Percentiles rank a stretch among this genome's conserved stretches.
phyloP scores from a whole-genome alignment of 495 filamentous ascomycete species.

The Aspergillus sparsus region DNA sequence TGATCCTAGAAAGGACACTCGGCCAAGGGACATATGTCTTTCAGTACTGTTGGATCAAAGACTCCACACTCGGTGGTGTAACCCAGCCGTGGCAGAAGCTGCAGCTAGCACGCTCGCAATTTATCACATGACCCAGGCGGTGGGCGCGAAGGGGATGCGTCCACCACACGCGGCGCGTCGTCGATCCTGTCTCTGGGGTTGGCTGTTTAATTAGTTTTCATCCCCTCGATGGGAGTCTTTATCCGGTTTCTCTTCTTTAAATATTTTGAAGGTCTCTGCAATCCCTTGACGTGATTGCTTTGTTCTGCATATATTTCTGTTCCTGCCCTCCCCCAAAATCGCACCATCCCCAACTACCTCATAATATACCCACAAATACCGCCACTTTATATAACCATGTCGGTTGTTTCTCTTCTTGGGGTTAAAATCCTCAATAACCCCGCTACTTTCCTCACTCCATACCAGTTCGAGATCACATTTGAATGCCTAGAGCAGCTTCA shows the following conservation, averaged over 20 bases:
- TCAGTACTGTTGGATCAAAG: not conserved
- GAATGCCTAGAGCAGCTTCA: conserved; percentile 92
- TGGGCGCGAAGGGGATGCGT: conserved; percentile 27
- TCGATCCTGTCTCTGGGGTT: conserved; percentile 22
- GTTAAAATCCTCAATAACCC: conserved; percentile 97
- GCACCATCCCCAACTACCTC: not conserved
- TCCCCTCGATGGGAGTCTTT: conserved; percentile 12
- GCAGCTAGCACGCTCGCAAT: conserved; percentile 21
- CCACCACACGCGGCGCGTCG: conserved; percentile 28
- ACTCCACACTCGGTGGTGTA: conserved; percentile 1
- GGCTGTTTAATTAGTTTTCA: conserved; percentile 24
- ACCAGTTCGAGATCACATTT: conserved; percentile 97
- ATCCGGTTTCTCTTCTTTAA: conserved; percentile 10
- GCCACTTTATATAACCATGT: conserved; percentile 63
- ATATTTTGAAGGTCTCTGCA: conserved; percentile 10
- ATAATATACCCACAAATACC: conserved; percentile 1
- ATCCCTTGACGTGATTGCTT: conserved; percentile 11
- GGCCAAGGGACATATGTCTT: conserved; percentile 1
- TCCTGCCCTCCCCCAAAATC: not conserved
- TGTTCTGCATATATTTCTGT: not conserved
- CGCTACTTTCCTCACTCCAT: conserved; percentile 81
- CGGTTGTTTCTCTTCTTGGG: conserved; percentile 91
- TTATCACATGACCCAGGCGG: conserved; percentile 29
- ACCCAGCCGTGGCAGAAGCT: conserved; percentile 26
- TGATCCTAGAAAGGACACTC: not conserved